phyloP scores from a whole-genome alignment of 2,329 filamentous ascomycete species.

The Chaetomium globosum region DNA sequence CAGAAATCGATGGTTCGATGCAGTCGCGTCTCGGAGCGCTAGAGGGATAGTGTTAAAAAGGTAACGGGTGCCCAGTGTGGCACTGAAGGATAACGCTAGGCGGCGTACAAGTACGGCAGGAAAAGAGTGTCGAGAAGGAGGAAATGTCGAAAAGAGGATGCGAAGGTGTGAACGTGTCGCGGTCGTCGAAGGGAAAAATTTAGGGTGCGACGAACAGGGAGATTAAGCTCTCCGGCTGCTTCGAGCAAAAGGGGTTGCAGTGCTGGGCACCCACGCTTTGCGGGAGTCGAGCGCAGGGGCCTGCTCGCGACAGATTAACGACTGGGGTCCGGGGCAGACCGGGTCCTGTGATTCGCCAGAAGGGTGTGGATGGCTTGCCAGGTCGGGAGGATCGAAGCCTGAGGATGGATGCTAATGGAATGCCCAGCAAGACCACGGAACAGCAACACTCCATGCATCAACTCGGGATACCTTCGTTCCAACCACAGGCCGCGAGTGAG shows the following conservation, averaged over 20 bases:
- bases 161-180: constrained; percentile 32
- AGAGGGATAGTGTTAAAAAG: constrained; percentile 34
- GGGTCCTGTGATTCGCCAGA: constrained; percentile 33
- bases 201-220: constrained; percentile 36
- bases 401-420: constrained; percentile 13
- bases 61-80: constrained; percentile 25
- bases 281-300: constrained; percentile 31
- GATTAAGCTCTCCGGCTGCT: constrained; percentile 32
- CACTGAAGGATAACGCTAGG: constrained; percentile 34
- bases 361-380: constrained; percentile 28
- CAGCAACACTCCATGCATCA: constrained; percentile 2
- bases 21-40: constrained; percentile 45
- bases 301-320: constrained; percentile 32
- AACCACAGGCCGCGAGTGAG: constrained; percentile 1
- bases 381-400: constrained; percentile 5
- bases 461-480: not conserved
- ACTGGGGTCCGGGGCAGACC: constrained; percentile 25
- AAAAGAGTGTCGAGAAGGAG: constrained; percentile 38
- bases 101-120: constrained; percentile 35
- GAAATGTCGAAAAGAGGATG: constrained; percentile 35
- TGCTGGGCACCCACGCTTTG: constrained; percentile 26
- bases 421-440: not conserved
- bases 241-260: constrained; percentile 37
- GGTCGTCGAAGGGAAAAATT: constrained; percentile 38
- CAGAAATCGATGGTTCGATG: constrained; percentile 27